Percentiles rank a stretch among this genome's conserved stretches.
Evolutionary conservation across 2,329 filamentous ascomycete species (phyloP).

Genomic region (Aspergillus pseudoviridinutans): DNA sequence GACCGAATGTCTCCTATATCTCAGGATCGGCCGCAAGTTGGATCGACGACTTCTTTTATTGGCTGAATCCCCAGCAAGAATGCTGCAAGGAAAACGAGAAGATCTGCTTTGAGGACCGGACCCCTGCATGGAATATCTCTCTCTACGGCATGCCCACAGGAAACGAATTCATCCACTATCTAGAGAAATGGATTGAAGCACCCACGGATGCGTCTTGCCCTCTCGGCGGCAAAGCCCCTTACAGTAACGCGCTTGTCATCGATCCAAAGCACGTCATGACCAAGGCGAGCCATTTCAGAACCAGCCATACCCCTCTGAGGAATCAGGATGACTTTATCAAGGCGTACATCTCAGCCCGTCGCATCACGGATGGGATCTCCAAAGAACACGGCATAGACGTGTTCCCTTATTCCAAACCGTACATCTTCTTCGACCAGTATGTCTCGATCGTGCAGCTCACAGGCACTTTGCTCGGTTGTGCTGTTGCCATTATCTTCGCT

Average conservation of each 20-base stretch:
- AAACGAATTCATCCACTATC: conserved; percentile 82
- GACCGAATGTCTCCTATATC: conserved; percentile 82
- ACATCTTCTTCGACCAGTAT: conserved; percentile 99
- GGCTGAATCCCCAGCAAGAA: conserved; percentile 85
- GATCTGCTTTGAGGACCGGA: conserved; percentile 73
- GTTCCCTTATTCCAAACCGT: conserved; percentile 96
- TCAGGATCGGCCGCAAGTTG: conserved; percentile 85
- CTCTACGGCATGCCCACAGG: conserved; percentile 89
- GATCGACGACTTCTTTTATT: conserved; percentile 94
- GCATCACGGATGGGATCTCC: conserved; percentile 75
- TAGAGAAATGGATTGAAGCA: conserved; percentile 74
- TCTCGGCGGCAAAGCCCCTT: conserved; percentile 81
- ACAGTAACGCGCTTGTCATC: conserved; percentile 77
- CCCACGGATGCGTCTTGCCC: conserved; percentile 82
- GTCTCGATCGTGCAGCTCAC: conserved; percentile 77
- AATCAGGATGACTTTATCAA: conserved; percentile 91
- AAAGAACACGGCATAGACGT: conserved; percentile 70
- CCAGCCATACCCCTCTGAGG: conserved; percentile 78
- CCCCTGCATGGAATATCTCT: conserved; percentile 84
- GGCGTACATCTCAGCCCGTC: conserved; percentile 82
- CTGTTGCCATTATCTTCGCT: conserved; percentile 78
- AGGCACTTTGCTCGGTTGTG: conserved; percentile 72
- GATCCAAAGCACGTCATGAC: conserved; percentile 65
- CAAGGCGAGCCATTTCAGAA: conserved; percentile 85
- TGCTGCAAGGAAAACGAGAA: conserved; percentile 68